phyloP scores from a whole-genome alignment of 768 basidiomycete genomes.

The Collybiopsis confluens region DNA sequence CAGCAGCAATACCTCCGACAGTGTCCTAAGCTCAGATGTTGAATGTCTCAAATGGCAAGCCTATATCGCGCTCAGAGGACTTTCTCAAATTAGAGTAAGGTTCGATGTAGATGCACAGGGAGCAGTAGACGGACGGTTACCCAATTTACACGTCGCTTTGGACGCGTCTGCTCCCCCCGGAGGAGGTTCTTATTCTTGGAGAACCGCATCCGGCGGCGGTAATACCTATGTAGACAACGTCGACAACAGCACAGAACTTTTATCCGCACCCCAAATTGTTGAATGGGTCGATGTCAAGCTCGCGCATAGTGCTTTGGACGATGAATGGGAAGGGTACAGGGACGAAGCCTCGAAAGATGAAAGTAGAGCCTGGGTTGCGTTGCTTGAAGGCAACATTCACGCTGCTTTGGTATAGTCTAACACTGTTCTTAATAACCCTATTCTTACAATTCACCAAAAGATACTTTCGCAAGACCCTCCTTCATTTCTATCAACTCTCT shows the following conservation, averaged over 20 bases:
- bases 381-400: constrained; percentile 75
- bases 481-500: constrained; percentile 36
- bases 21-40: constrained; percentile 61
- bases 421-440: constrained; percentile 4
- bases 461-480: constrained; percentile 44
- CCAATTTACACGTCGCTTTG: constrained; percentile 60
- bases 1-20: no score
- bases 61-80: constrained; percentile 45
- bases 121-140: constrained; percentile 62
- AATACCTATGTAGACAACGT: constrained; percentile 15
- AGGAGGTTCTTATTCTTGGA: not conserved
- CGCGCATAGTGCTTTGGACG: constrained; percentile 30
- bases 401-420: constrained; percentile 57
- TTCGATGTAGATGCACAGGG: constrained; percentile 71
- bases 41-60: constrained; percentile 92
- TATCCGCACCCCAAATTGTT: constrained; percentile 66
- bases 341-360: constrained; percentile 61
- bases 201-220: constrained; percentile 17
- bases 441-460: constrained; percentile 24
- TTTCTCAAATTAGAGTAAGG: constrained; percentile 48
- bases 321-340: constrained; percentile 62
- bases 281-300: constrained; percentile 65
- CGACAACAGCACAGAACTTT: constrained; percentile 42
- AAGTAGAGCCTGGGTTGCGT: constrained; percentile 76
- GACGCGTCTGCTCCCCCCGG: constrained; percentile 18